These are phyloP conservation scores for Populus nigra DNA, from an alignment of 345 rosid species.

Conservation along the genomic window DNA sequence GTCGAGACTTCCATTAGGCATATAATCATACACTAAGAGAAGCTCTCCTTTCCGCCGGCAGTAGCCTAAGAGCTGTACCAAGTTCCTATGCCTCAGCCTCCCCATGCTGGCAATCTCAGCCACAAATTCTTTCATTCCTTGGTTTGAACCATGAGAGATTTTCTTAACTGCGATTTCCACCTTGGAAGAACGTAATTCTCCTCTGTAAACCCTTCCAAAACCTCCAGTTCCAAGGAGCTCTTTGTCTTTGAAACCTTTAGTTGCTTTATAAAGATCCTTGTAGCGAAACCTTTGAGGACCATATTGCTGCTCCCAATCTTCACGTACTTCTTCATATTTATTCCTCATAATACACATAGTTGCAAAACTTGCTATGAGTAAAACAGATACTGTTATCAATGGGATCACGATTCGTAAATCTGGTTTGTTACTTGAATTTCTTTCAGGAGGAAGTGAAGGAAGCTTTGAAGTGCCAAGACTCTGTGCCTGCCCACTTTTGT, in stretches of 20 bases:
- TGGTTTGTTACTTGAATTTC: neutral
- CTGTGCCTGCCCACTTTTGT: constrained; percentile 14
- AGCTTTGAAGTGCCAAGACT: constrained; percentile 9
- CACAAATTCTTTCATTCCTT: constrained; percentile 24
- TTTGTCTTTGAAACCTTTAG: constrained; percentile 18
- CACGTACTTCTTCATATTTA: constrained; percentile 15
- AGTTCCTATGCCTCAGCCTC: constrained; percentile 20
- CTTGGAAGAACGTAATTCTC: constrained; percentile 13
- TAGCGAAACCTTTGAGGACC: constrained; percentile 22
- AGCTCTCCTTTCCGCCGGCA: constrained; percentile 21
- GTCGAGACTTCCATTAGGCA: constrained; percentile 27
- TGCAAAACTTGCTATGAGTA: neutral
- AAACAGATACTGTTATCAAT: neutral
- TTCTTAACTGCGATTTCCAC: constrained; percentile 17
- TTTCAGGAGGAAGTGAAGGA: constrained; percentile 15
- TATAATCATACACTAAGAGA: constrained; percentile 23
- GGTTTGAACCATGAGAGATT: constrained; percentile 16
- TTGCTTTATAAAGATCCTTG: constrained; percentile 16
- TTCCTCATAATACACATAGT: constrained; percentile 4
- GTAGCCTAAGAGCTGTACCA: constrained; percentile 22
- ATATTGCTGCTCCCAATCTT: constrained; percentile 25
- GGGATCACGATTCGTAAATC: constrained; percentile 1
- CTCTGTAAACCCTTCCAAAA: constrained; percentile 21
- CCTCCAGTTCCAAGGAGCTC: constrained; percentile 18
- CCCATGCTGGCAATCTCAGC: constrained; percentile 24